A percentile compares a stretch with the other conserved stretches of the same genome.
Evolutionary conservation across 768 basidiomycete genomes (phyloP).

Genomic region (Paxillus ammoniavirescens): DNA sequence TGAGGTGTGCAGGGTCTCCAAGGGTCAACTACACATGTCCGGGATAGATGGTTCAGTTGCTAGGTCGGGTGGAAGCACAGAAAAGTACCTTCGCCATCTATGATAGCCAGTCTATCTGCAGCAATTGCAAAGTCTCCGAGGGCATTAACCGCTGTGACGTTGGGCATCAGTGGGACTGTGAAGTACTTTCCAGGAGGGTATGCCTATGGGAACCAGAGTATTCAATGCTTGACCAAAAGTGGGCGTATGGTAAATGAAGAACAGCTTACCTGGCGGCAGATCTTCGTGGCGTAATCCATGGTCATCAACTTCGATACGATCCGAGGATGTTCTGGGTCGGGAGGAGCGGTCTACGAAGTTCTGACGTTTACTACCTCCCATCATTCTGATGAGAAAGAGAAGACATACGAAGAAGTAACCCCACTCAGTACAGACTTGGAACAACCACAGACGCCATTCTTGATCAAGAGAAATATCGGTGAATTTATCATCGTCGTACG

Average conservation of each 20-base stretch:
- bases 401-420: conserved; percentile 80
- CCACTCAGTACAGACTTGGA: conserved; percentile 95
- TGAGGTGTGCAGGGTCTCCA: conserved; percentile 89
- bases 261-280: conserved; percentile 58
- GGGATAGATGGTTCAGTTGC: background rate
- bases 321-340: conserved; percentile 62
- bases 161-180: conserved; percentile 68
- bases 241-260: background rate
- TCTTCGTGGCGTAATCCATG: conserved; percentile 66
- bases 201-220: conserved; percentile 42
- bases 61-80: background rate
- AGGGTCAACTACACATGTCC: conserved; percentile 64
- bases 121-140: conserved; percentile 85
- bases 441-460: conserved; percentile 84
- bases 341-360: conserved; percentile 62
- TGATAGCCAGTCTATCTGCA: conserved; percentile 79
- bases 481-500: conserved; percentile 67
- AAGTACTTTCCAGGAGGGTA: conserved; percentile 78
- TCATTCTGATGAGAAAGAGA: background rate
- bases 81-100: conserved; percentile 74
- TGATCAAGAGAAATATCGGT: conserved; percentile 59
- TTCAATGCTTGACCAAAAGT: background rate
- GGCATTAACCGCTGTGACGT: conserved; percentile 77
- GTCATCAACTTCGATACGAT: conserved; percentile 81
- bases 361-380: background rate